These are phyloP conservation scores for Scheffersomyces insectosa DNA, from an alignment of 1,139 yeast genomes.

Conservation along the genomic window DNA sequence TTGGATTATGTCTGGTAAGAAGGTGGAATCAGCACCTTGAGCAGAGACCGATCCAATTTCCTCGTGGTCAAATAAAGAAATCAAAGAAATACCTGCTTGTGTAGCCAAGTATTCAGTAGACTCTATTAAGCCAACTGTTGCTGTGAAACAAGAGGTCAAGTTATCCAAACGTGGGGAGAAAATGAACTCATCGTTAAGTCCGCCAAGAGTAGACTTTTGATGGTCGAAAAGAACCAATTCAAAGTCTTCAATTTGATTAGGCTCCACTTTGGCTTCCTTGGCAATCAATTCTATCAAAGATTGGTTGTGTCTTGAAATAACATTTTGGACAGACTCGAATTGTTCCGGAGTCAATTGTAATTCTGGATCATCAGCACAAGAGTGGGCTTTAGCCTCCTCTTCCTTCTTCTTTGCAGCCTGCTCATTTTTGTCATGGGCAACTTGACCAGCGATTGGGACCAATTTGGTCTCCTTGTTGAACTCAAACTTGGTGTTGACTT, in stretches of 20 bases:
- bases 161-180: conserved; percentile 95
- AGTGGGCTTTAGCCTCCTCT: conserved; percentile 25
- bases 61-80: conserved; percentile 90
- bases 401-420: conserved; percentile 13
- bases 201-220: conserved; percentile 81
- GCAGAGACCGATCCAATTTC: conserved; percentile 93
- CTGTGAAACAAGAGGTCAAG: conserved; percentile 81
- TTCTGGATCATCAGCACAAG: conserved; percentile 48
- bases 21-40: conserved; percentile 94
- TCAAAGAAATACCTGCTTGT: conserved; percentile 63
- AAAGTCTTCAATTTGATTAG: conserved; percentile 74
- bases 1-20: conserved; percentile 74
- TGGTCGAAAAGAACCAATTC: conserved; percentile 88
- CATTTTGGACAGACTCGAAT: conserved; percentile 65
- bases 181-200: conserved; percentile 84
- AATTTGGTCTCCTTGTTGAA: conserved; percentile 87
- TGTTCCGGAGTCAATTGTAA: conserved; percentile 50
- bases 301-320: conserved; percentile 73
- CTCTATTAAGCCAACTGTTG: conserved; percentile 68
- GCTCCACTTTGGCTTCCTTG: conserved; percentile 52
- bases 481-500: conserved; percentile 75
- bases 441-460: conserved; percentile 83
- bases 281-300: conserved; percentile 72
- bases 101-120: conserved; percentile 42
- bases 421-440: conserved; percentile 35